phyloP scores from a whole-genome alignment of 1,284 basidiomycete genomes.

The Ustilago sp. region DNA sequence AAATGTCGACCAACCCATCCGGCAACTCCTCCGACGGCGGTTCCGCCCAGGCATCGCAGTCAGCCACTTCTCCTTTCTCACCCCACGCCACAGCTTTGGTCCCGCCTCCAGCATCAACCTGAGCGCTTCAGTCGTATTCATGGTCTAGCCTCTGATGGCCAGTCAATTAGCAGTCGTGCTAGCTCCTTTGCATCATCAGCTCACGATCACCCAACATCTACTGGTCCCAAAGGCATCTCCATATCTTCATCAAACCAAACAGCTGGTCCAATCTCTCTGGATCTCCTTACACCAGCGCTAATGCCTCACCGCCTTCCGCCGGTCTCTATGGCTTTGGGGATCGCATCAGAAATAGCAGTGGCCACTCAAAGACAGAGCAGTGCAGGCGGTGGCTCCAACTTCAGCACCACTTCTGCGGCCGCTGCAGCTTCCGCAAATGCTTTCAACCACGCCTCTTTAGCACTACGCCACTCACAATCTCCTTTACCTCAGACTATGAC shows the following conservation, averaged over 20 bases:
- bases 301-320: constrained; percentile 4
- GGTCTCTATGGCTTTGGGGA: constrained; percentile 21
- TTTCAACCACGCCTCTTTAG: neutral
- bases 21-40: constrained; percentile 20
- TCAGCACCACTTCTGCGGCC: constrained; percentile 12
- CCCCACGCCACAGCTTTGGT: constrained; percentile 28
- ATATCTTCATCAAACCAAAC: neutral
- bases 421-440: constrained; percentile 5
- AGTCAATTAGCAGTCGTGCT: constrained; percentile 35
- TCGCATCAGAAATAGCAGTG: constrained; percentile 20
- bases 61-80: constrained; percentile 31
- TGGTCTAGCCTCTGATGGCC: constrained; percentile 14
- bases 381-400: constrained; percentile 19
- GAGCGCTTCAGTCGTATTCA: constrained; percentile 13
- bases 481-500: constrained; percentile 11
- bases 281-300: constrained; percentile 6
- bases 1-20: constrained; percentile 23
- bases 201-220: constrained; percentile 9
- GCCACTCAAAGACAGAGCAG: constrained; percentile 42
- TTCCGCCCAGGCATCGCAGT: constrained; percentile 5
- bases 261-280: constrained; percentile 1
- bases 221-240: constrained; percentile 11
- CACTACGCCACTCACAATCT: constrained; percentile 17
- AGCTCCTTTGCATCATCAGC: constrained; percentile 40
- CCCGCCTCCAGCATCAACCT: constrained; percentile 8